phyloP scores from a whole-genome alignment of 2,329 filamentous ascomycete species.

The Penicillium sp. region DNA sequence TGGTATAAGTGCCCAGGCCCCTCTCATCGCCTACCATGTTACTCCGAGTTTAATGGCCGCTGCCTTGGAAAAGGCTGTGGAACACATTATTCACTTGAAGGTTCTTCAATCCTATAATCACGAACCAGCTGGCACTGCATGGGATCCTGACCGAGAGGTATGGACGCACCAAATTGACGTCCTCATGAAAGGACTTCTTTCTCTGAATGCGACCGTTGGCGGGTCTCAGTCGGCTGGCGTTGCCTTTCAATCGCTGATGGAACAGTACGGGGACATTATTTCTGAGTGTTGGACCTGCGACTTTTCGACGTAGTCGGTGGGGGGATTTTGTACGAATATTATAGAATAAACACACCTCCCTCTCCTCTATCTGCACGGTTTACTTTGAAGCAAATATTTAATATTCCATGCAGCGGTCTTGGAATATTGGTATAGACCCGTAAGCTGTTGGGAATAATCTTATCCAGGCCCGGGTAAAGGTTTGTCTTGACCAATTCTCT shows the following conservation, averaged over 20 bases:
- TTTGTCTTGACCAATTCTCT: too few species aligned
- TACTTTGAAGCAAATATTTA: too few species aligned
- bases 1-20: slow-evolving; percentile 18
- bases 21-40: slow-evolving; percentile 23
- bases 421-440: too few species aligned
- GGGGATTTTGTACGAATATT: not conserved
- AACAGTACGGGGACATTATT: slow-evolving; percentile 18
- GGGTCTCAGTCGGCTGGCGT: slow-evolving; percentile 17
- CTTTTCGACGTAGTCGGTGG: slow-evolving; percentile 7
- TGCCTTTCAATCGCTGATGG: slow-evolving; percentile 13
- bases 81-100: slow-evolving; percentile 5
- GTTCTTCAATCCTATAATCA: not conserved
- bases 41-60: slow-evolving; percentile 18
- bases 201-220: slow-evolving; percentile 23
- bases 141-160: not conserved
- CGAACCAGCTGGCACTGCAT: not conserved
- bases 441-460: too few species aligned
- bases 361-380: not conserved
- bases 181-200: slow-evolving; percentile 23
- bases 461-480: too few species aligned
- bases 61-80: slow-evolving; percentile 17
- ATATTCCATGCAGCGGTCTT: not conserved
- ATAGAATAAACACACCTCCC: not conserved
- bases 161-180: slow-evolving; percentile 16
- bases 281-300: slow-evolving; percentile 24